These are phyloP conservation scores for Leccinum arenicola DNA, from an alignment of 768 basidiomycete genomes.

Conservation along the genomic window DNA sequence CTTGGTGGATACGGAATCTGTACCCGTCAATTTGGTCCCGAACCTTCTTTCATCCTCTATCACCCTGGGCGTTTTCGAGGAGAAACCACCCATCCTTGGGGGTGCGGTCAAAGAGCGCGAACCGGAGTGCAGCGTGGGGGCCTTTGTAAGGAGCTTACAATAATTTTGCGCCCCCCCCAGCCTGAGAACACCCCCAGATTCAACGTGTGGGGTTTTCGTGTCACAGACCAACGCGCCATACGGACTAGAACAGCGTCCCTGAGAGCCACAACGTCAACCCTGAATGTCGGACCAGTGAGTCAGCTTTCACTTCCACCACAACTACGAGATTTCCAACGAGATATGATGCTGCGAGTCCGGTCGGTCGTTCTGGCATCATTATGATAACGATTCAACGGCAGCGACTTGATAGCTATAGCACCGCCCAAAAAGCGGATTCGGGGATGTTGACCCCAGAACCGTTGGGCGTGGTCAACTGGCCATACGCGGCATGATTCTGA, in stretches of 20 bases:
- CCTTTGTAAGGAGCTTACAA: not conserved
- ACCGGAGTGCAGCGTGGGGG: not conserved
- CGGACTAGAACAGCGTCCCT: not conserved
- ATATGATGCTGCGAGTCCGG: not conserved
- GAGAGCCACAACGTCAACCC: not conserved
- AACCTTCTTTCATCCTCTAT: not conserved
- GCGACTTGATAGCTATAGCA: not conserved
- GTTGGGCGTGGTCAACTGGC: constrained; percentile 1
- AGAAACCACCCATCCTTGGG: not conserved
- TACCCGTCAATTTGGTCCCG: not conserved
- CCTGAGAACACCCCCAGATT: not conserved
- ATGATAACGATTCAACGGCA: not conserved
- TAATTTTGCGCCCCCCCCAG: not conserved
- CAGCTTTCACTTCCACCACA: not conserved
- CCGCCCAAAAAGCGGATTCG: not conserved
- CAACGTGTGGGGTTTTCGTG: constrained; percentile 1
- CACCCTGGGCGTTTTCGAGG: not conserved
- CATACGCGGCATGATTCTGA: constrained; percentile 3
- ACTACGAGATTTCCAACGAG: not conserved
- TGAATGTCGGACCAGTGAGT: not conserved
- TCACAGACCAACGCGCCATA: not conserved
- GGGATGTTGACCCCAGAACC: constrained; percentile 5
- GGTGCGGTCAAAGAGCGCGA: constrained; percentile 16
- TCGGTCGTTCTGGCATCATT: not conserved
- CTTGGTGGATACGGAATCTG: constrained; percentile 15